Base-by-base conservation (phyloP, 2,329 filamentous ascomycete genomes). In the Hypoxylon sp. region DNA sequence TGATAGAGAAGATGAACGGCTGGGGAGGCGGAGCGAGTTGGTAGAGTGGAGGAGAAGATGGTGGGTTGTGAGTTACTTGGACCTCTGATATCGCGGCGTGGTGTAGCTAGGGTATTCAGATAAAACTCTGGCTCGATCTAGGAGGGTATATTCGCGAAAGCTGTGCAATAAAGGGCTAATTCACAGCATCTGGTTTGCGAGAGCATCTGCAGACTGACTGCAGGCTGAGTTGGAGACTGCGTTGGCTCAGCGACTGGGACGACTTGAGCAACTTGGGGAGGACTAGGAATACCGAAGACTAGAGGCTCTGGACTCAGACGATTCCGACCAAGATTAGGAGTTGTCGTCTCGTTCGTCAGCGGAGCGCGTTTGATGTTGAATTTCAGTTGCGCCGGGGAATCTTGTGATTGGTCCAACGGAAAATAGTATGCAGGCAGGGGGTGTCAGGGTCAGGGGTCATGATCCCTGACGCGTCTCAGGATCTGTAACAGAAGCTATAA, bases 341-440 rank as follows among this genome's bases (percentile, higher is more conserved):
- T 70, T 63, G 63, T 74, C 71, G 75, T 79, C 78, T 79, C 77
- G 78, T 79, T 77, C 75, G 74, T 76, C 74, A 75, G 75, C 75
- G 76, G 77, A 78, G 76, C 77, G 76, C 75, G 81, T 83, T 83
- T 82, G 81, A 83, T 77, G 78, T 82, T 80, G 75, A 80, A 78
- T 78, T 80, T 78, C 61, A 71, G 69, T 70, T 67, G 67, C 52
- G n/a, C 60, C 29, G 63, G 63, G 63, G 66, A 69, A 39, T 50
- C 55, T 61, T 35, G 14, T 66, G 50, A 71, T 71, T 71, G 69
- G 69, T 8, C 31, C 14, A 24, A 42, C 66, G 69, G 64, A 71
- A 52, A 71, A 70, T 70, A 69, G 54, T 66, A 69, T 71, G 59
- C 67, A 71, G 69, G 63, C 64, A 71, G 67, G 69, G 67, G 69